These are phyloP conservation scores for Phytopythium kandeliae DNA, from an alignment of 352 stramenopile species.

Conservation along the genomic window DNA sequence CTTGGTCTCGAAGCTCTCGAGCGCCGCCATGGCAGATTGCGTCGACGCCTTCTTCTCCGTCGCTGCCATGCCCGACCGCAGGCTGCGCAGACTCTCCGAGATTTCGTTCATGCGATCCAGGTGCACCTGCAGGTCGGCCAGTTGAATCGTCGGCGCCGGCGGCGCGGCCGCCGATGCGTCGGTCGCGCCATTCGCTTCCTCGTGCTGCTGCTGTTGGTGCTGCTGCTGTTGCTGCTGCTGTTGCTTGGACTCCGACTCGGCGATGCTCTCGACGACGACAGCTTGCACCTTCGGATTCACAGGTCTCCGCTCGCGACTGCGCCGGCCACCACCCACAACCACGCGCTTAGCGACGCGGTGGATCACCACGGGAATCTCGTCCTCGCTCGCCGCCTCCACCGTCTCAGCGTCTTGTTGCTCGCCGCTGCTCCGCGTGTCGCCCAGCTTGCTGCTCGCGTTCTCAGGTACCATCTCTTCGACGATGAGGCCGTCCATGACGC, in stretches of 20 bases:
- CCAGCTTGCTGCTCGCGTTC: slow-evolving; percentile 1
- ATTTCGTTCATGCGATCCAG: slow-evolving; percentile 74
- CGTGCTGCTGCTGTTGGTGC: no score
- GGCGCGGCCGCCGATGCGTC: neutral
- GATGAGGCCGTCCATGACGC: slow-evolving; percentile 33
- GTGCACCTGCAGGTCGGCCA: slow-evolving; percentile 65
- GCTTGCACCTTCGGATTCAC: slow-evolving; percentile 22
- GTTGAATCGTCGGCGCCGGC: slow-evolving; percentile 29
- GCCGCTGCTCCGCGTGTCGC: neutral
- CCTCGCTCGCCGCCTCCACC: slow-evolving; percentile 9
- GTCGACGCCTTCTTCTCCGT: slow-evolving; percentile 27
- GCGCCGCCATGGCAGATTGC: slow-evolving; percentile 41
- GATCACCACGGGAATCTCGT: slow-evolving; percentile 39
- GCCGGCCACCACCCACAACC: slow-evolving; percentile 29
- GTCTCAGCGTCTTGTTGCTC: slow-evolving; percentile 8
- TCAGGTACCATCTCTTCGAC: slow-evolving; percentile 49
- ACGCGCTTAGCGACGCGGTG: slow-evolving; percentile 40
- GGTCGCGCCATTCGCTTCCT: neutral
- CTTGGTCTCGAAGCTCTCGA: slow-evolving; percentile 47
- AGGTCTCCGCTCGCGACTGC: slow-evolving; percentile 20
- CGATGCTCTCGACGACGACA: slow-evolving; percentile 25
- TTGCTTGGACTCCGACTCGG: slow-evolving; percentile 10
- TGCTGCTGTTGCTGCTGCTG: slow-evolving; percentile 3
- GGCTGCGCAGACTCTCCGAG: slow-evolving; percentile 39
- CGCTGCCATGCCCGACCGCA: slow-evolving; percentile 45